Conservation (phyloP, 2,329 filamentous ascomycete species). For the Monosporascus ibericus region DNA sequence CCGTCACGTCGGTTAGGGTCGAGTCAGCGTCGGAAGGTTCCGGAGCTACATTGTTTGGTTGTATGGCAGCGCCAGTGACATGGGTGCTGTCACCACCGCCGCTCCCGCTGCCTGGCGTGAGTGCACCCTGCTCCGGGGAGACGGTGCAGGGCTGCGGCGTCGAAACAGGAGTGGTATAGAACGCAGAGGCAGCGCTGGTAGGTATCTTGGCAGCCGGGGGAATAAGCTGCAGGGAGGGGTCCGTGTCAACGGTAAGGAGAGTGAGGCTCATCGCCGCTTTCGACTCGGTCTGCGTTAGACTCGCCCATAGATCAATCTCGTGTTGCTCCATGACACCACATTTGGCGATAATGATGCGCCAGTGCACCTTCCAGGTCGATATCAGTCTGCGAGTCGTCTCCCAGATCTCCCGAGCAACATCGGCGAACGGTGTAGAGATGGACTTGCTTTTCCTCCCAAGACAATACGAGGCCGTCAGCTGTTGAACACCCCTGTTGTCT, state of each 20-base stretch:
- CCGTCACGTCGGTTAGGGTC: conserved; percentile 63
- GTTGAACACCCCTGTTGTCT: conserved; percentile 67
- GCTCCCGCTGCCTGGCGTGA: conserved; percentile 38
- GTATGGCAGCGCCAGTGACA: background rate
- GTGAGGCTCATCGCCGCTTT: conserved; percentile 48
- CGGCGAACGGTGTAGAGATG: conserved; percentile 47
- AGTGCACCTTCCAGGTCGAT: conserved; percentile 62
- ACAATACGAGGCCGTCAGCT: conserved; percentile 69
- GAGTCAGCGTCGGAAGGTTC: conserved; percentile 54
- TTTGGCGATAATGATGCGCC: conserved; percentile 72
- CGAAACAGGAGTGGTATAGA: conserved; percentile 59
- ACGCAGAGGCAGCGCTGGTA: conserved; percentile 34
- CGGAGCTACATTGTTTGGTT: conserved; percentile 16
- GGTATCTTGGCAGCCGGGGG: conserved; percentile 48
- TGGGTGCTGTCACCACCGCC: conserved; percentile 30
- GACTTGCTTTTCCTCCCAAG: conserved; percentile 53
- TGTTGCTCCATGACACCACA: conserved; percentile 60
- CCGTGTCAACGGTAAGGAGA: conserved; percentile 59
- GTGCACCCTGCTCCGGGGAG: conserved; percentile 54
- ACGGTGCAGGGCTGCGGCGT: conserved; percentile 57
- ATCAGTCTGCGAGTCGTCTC: conserved; percentile 69
- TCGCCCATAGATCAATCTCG: conserved; percentile 57
- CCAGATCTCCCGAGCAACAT: conserved; percentile 73
- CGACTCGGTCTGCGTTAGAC: conserved; percentile 45
- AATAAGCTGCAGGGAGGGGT: conserved; percentile 57